A percentile compares a stretch with the other conserved stretches of the same genome.
Conservation (phyloP, 768 basidiomycete species). For the Cyathus striatus region DNA sequence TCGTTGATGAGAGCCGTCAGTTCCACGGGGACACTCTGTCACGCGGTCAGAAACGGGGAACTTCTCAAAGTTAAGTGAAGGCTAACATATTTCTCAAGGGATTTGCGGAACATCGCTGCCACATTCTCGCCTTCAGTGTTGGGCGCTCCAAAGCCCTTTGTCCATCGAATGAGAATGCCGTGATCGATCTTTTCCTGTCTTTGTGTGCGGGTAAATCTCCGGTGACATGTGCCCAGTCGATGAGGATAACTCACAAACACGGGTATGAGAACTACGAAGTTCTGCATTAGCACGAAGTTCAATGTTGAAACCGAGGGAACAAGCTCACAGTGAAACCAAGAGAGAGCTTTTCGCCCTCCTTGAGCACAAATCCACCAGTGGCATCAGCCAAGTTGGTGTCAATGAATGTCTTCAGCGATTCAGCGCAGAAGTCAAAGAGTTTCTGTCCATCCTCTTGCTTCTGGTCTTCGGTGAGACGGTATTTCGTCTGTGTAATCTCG, state of each 20-base stretch:
- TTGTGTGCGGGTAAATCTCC: slow-evolving; percentile 1
- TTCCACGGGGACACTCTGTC: slow-evolving; percentile 75
- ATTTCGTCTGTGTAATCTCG: slow-evolving; percentile 96
- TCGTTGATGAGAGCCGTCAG: slow-evolving; percentile 93
- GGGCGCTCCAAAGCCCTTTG: slow-evolving; percentile 93
- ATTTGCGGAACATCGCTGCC: slow-evolving; percentile 86
- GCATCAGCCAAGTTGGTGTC: slow-evolving; percentile 59
- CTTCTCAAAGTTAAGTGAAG: not conserved
- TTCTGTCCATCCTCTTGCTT: slow-evolving; percentile 96
- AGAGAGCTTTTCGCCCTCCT: slow-evolving; percentile 58
- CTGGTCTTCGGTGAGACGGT: slow-evolving; percentile 94
- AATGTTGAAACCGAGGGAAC: no score
- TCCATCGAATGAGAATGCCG: slow-evolving; percentile 94
- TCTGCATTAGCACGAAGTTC: slow-evolving; percentile 5
- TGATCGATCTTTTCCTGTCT: slow-evolving; percentile 96
- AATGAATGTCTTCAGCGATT: slow-evolving; percentile 87
- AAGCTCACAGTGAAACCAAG: slow-evolving; percentile 89
- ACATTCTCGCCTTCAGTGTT: slow-evolving; percentile 94
- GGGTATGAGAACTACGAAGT: slow-evolving; percentile 88
- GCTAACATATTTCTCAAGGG: slow-evolving; percentile 73
- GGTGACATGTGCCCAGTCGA: not conserved
- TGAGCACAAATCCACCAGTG: slow-evolving; percentile 40
- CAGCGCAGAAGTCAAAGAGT: slow-evolving; percentile 96
- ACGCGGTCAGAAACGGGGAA: slow-evolving; percentile 1
- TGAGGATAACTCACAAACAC: slow-evolving; percentile 60